Percentiles rank a stretch among this genome's conserved stretches.
phyloP scores from a whole-genome alignment of 2,329 filamentous ascomycete genomes.

The Coniella vitis region DNA sequence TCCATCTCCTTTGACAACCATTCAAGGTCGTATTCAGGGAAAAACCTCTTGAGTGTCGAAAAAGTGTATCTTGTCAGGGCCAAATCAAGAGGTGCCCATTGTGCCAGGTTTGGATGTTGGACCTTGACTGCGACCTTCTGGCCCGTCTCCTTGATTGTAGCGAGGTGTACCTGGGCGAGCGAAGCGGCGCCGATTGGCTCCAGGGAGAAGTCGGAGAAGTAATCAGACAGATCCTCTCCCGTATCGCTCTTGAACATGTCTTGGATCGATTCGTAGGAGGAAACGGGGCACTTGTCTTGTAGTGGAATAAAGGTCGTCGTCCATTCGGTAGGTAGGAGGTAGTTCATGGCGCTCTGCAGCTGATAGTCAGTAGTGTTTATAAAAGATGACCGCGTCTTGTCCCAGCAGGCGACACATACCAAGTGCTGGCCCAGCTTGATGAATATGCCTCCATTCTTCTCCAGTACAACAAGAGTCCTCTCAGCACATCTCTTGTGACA shows the following conservation, averaged over 20 bases:
- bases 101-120: constrained; percentile 81
- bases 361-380: constrained; percentile 17
- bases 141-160: constrained; percentile 74
- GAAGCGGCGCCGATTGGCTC: constrained; percentile 87
- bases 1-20: constrained; percentile 96
- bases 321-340: constrained; percentile 86
- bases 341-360: constrained; percentile 82
- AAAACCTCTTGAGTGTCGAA: constrained; percentile 81
- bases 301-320: constrained; percentile 92
- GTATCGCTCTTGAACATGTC: constrained; percentile 83
- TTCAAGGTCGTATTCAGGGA: constrained; percentile 94
- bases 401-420: constrained; percentile 32
- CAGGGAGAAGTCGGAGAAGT: constrained; percentile 77
- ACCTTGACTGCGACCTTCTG: constrained; percentile 93
- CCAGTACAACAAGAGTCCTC: constrained; percentile 76
- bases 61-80: constrained; percentile 85
- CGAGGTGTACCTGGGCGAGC: constrained; percentile 88
- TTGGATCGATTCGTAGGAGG: constrained; percentile 78
- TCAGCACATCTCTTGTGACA: constrained; percentile 92
- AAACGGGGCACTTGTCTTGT: constrained; percentile 92
- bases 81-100: constrained; percentile 86
- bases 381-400: not conserved
- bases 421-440: constrained; percentile 97
- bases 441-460: constrained; percentile 96
- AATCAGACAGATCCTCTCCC: constrained; percentile 67